Evolutionary conservation across 208 protist species (phyloP), one percentile per base, ranked within the genome.

Genomic region (Wallacemonas collosoma): DNA sequence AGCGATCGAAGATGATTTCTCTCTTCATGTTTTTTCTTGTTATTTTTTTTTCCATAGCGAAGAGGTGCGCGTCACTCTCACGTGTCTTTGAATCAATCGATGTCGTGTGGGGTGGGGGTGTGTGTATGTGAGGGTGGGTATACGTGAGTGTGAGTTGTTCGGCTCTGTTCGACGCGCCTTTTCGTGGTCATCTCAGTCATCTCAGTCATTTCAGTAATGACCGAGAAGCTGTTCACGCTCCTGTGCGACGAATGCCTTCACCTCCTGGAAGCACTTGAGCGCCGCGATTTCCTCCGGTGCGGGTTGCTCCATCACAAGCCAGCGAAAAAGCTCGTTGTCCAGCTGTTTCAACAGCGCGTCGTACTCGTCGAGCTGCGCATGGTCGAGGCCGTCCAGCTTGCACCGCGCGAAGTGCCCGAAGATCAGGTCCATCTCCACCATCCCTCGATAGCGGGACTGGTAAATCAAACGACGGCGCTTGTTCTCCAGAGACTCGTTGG

Each of bases 341-440:
- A 94, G 87, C 63, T 96, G 87, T 68, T 88, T 86, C 62, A 96
- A 72, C n/a, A 96, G 56, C 3, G 60, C 68, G 77, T 96, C 91
- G 79, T 96, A 96, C 77, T 96, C 87, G 43, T 90, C 79, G 48
- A 96, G 82, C 76, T 87, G 78, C 15, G 36, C 68, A 5, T 60
- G 58, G 48, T 80, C 64, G 36, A 96, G 77, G 9, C 68, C 66
- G 11, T 69, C 72, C 3, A 94, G 68, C 70, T 87, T 82, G 40
- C 75, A 79, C 2, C 86, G 87, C 12, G 89, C 89, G 63, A 94
- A 96, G 67, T 87, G 79, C 12, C 91, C 91, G 41, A 93, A 87
- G 71, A 96, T 89, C 68, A 96, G 85, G 60, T 96, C 91, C 91
- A 96, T 96, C 82, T 96, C 91, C 50, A 88, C 86, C 91, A 96